Evolutionary conservation across 2,329 filamentous ascomycete species (phyloP).

Genomic region (Scedosporium aurantiacum): DNA sequence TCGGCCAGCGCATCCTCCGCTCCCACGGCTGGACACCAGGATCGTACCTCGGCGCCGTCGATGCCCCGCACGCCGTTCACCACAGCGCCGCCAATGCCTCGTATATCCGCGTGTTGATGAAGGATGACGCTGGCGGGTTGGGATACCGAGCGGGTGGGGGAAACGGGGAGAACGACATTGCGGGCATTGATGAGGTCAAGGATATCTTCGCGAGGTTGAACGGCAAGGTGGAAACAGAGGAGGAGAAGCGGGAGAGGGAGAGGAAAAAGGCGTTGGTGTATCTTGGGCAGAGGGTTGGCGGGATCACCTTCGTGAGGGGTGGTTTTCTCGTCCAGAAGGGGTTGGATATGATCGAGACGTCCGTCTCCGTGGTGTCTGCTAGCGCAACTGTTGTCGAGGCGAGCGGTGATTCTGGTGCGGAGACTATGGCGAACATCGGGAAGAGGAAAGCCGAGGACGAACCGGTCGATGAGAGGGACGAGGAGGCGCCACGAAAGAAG

Average conservation of each 20-base stretch:
- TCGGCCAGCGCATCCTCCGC: slow-evolving; percentile 81
- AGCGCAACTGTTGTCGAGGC: slow-evolving; percentile 15
- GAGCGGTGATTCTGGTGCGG: slow-evolving; percentile 10
- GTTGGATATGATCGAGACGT: slow-evolving; percentile 26
- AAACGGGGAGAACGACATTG: slow-evolving; percentile 64
- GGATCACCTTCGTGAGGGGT: slow-evolving; percentile 79
- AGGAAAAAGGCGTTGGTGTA: slow-evolving; percentile 64
- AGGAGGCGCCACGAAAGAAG: slow-evolving; percentile 13
- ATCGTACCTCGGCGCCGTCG: slow-evolving; percentile 64
- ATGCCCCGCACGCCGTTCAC: slow-evolving; percentile 62
- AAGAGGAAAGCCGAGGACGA: slow-evolving; percentile 11
- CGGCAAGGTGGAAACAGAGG: slow-evolving; percentile 65
- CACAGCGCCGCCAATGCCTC: slow-evolving; percentile 74
- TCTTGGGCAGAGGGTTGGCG: slow-evolving; percentile 63
- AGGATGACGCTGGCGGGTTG: slow-evolving; percentile 84
- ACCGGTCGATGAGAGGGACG: slow-evolving; percentile 11
- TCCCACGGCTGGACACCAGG: slow-evolving; percentile 88
- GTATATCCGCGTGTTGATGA: slow-evolving; percentile 74
- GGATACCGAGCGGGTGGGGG: slow-evolving; percentile 54
- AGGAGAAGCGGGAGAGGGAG: slow-evolving; percentile 58
- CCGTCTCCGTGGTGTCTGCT: slow-evolving; percentile 30
- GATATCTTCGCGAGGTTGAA: slow-evolving; percentile 81
- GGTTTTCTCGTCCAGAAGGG: slow-evolving; percentile 43
- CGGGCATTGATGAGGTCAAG: slow-evolving; percentile 78
- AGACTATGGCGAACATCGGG: slow-evolving; percentile 1